Conservation (phyloP, 768 basidiomycete species). For the Phylloporus sp. region DNA sequence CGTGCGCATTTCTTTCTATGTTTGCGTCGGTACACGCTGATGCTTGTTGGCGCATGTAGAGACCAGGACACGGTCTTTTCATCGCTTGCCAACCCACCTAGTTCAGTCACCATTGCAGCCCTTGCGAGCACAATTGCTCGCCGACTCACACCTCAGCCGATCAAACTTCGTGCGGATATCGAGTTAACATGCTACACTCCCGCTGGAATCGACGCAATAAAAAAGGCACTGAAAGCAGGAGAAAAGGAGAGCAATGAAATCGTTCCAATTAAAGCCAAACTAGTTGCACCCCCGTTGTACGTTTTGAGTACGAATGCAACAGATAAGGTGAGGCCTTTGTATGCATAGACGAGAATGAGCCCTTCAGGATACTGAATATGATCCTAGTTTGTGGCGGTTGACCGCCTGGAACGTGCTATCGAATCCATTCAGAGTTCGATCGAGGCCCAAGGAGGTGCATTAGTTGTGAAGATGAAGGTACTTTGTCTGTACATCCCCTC, state of each 20-base stretch:
- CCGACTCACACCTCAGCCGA: conserved; percentile 94
- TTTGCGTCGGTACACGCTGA: conserved; percentile 17
- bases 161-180: conserved; percentile 97
- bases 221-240: conserved; percentile 83
- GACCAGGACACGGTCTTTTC: conserved; percentile 81
- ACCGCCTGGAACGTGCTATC: conserved; percentile 89
- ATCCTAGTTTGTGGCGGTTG: conserved; percentile 76
- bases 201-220: conserved; percentile 95
- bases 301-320: conserved; percentile 95
- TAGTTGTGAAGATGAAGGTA: conserved; percentile 97
- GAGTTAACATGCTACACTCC: conserved; percentile 96
- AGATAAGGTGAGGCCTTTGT: conserved; percentile 64
- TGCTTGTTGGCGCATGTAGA: conserved; percentile 29
- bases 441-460: conserved; percentile 76
- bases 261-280: conserved; percentile 94
- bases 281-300: conserved; percentile 95
- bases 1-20: conserved; percentile 49
- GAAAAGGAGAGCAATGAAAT: conserved; percentile 84
- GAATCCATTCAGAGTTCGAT: conserved; percentile 86
- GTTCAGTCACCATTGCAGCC: conserved; percentile 53
- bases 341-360: not conserved
- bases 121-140: conserved; percentile 86
- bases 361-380: not conserved
- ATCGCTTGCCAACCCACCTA: conserved; percentile 55
- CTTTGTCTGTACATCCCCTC: not conserved